Conservation (phyloP, 305 asterid genomes). For the Solanum hybrid region DNA sequence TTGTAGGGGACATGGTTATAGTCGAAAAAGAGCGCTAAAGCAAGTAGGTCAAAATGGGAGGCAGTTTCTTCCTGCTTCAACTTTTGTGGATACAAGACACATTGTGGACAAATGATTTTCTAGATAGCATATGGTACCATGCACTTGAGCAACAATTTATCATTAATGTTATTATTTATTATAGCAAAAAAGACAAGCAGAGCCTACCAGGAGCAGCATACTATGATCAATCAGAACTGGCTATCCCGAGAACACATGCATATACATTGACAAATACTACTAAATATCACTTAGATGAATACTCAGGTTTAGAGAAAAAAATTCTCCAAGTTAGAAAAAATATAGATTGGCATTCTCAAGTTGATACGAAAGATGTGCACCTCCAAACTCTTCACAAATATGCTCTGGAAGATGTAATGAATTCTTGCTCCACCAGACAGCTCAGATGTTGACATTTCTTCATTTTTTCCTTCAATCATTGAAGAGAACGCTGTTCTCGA, state of each 20-base stretch:
- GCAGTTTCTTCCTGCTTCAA: neutral
- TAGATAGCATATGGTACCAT: neutral
- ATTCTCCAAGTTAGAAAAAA: neutral
- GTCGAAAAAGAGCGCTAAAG: neutral
- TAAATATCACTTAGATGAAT: neutral
- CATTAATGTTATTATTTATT: neutral
- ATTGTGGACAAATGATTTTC: neutral
- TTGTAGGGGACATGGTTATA: neutral
- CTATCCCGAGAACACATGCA: neutral
- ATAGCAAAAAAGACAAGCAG: neutral
- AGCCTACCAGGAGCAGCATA: neutral
- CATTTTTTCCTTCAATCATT: constrained; percentile 89
- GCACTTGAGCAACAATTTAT: neutral
- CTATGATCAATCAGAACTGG: neutral
- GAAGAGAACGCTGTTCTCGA: constrained; percentile 75
- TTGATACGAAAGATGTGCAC: constrained; percentile 31
- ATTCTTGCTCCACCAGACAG: constrained; percentile 93
- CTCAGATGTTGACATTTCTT: constrained; percentile 84
- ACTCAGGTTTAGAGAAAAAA: neutral
- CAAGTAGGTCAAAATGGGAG: neutral
- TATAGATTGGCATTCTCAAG: neutral
- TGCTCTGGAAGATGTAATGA: constrained; percentile 80
- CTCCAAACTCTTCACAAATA: constrained; percentile 86
- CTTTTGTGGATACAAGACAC: neutral
- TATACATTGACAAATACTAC: neutral